Base-by-base conservation (phyloP, 495 filamentous ascomycete genomes). In the Penicillium antarcticum region DNA sequence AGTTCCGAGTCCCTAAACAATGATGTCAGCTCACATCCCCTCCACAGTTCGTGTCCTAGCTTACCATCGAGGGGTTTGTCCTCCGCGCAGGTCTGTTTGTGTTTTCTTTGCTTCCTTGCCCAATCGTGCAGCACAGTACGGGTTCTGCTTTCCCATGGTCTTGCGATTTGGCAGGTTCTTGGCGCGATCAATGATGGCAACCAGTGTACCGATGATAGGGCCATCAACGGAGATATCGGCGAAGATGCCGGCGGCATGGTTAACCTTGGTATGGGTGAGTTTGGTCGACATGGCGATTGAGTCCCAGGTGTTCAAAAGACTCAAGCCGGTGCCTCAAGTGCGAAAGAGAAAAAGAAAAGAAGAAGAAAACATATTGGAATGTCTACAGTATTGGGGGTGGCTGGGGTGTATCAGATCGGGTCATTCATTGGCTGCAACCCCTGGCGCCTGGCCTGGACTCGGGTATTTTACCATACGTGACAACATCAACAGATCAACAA, bases 81-180 rank as follows among this genome's bases (percentile, higher is more conserved):
- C 94, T 51, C 94, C 94, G 62, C 94, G 78, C 53, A 91, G 83
- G 71, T 99, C 95, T 5, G 92, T 96, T 23, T 88, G 88, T 2
- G 94, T 99, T 73, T 96, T 96, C 79, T 95, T 96, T 14, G 92
- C 95, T 70, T 97, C 92, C 68, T 99, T 99, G 9, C 92, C 94
- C 26, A 99, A 70, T 38, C 94, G 80, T 32, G 89, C 91, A 40
- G 95, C 92, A 70, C 91, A 96, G 65, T 97, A 99, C 6, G 95
- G 92, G 66, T 97, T 91, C 72, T 99, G 94, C 73, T 99, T 99
- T 47, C 95, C 92, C 78, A 97, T 95, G 2, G 90, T 90, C 75
- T 92, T 92, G 53, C 90, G 75, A 68, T 97, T 99, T 35, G 95
- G 94, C 47, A 99, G 75, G 65, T 99, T 99, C 80, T 95, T 97